Conservation (phyloP, 179 eudicot genomes). For the Patellifolia procumbens region DNA sequence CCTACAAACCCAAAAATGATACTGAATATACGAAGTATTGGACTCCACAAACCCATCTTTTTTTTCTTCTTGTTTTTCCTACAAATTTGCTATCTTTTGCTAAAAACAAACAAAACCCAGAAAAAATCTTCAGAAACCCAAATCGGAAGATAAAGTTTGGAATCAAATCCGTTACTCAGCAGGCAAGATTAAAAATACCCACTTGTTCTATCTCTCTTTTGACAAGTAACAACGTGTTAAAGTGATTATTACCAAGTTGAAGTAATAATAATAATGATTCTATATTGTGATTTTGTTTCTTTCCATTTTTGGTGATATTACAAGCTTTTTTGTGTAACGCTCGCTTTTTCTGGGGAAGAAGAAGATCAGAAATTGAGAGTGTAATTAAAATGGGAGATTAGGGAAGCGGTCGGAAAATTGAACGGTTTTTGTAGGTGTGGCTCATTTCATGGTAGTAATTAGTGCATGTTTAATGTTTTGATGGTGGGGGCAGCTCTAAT, state of each 20-base stretch:
- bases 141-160: conserved; percentile 1
- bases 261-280: background rate
- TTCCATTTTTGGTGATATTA: background rate
- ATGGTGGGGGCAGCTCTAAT: background rate
- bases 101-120: conserved; percentile 25
- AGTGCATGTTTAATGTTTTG: too few species aligned
- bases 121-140: conserved; percentile 24
- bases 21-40: conserved; percentile 29
- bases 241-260: background rate
- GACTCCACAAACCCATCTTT: conserved; percentile 38
- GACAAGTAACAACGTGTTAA: background rate
- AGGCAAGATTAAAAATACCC: background rate
- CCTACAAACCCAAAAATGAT: conserved; percentile 55
- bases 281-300: background rate
- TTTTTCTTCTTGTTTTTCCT: background rate
- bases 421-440: background rate
- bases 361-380: background rate
- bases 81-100: background rate
- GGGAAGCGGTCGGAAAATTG: background rate
- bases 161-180: conserved; percentile 13
- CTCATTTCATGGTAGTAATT: background rate
- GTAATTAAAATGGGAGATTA: conserved; percentile 4
- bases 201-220: background rate
- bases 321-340: conserved; percentile 15
- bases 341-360: background rate